Conservation (phyloP, 495 filamentous ascomycete genomes). For the Penicillium odoratum region DNA sequence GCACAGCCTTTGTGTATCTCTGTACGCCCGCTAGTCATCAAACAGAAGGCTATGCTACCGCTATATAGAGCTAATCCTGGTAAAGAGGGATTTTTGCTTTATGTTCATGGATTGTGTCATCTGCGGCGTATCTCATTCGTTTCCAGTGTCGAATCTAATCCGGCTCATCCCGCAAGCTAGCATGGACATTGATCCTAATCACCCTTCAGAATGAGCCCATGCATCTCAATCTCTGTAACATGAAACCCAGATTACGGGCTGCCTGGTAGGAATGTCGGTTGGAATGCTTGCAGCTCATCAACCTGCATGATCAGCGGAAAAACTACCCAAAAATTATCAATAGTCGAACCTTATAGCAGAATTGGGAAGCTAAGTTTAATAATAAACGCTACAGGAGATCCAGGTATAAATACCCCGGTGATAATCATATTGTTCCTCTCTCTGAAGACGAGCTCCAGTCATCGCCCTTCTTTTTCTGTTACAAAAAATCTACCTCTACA, state of each 20-base stretch:
- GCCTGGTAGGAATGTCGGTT: too few species aligned
- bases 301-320: too few species aligned
- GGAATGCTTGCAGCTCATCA: too few species aligned
- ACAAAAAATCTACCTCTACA: too few species aligned
- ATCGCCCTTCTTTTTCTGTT: too few species aligned
- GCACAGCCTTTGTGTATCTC: constrained; percentile 3
- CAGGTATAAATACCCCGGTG: too few species aligned
- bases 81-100: constrained; percentile 14
- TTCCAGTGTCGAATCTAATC: constrained; percentile 3
- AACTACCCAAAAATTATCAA: too few species aligned
- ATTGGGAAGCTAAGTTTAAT: too few species aligned
- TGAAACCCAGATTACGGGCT: constrained; percentile 14
- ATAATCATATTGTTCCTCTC: too few species aligned
- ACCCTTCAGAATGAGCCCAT: constrained; percentile 7
- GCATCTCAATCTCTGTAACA: constrained; percentile 4
- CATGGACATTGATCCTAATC: constrained; percentile 2
- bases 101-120: constrained; percentile 1
- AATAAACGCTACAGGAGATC: too few species aligned
- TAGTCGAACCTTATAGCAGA: too few species aligned
- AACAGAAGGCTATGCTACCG: constrained; percentile 18
- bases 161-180: constrained; percentile 10
- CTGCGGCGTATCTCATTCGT: not conserved
- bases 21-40: constrained; percentile 9
- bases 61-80: constrained; percentile 17
- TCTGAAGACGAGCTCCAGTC: too few species aligned